Evolutionary conservation across 495 filamentous ascomycete species (phyloP), one percentile per base, ranked within the genome.

Genomic region (Tuber borchii): DNA sequence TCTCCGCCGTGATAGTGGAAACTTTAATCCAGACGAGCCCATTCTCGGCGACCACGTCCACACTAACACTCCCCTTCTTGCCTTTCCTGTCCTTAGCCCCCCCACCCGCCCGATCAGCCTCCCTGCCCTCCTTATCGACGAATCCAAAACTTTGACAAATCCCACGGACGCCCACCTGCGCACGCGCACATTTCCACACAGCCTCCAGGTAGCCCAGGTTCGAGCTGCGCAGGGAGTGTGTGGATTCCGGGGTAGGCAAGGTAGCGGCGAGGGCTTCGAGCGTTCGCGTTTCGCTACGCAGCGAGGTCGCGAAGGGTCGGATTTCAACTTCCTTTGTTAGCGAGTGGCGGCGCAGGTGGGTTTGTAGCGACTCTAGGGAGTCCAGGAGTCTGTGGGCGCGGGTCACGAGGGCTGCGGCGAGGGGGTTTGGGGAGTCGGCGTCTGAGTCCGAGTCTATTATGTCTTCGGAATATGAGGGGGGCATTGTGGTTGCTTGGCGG

Each of bases 1-100:
- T 86, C 61, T 82, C 86, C 75, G 88, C 86, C 74, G 88, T 88
- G 43, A 90, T 83, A 39, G 88, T 90, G 70, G 87, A 89, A 2
- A 90, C 87, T 78, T 90, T 91, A 76, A 90, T 86, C 81, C 81
- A 83, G 72, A 80, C 78, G 22, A 83, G 70, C 51, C 81, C 81
- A 71, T 82, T 82, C 71, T 82, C 78, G 9, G 78, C 81, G 71
- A 83, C 78, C 26, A 83, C 76, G 69, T 82, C 82, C 76, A 80
- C 80, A 71, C 46, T 75, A 51, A 83, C 81, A 1, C 74, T 81
- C 16, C 69, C 71, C 44, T 83, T 83, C 43, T 79, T 78, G 9
- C 51, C 73, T 48, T 74, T 83, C 26, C 75, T 73, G 45, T 72
- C 70, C 44, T 69, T 81, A 26, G 46, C 45, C 16, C 48, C 71